Conservation (phyloP, 2,329 filamentous ascomycete genomes). For the Coniella lustricola region DNA sequence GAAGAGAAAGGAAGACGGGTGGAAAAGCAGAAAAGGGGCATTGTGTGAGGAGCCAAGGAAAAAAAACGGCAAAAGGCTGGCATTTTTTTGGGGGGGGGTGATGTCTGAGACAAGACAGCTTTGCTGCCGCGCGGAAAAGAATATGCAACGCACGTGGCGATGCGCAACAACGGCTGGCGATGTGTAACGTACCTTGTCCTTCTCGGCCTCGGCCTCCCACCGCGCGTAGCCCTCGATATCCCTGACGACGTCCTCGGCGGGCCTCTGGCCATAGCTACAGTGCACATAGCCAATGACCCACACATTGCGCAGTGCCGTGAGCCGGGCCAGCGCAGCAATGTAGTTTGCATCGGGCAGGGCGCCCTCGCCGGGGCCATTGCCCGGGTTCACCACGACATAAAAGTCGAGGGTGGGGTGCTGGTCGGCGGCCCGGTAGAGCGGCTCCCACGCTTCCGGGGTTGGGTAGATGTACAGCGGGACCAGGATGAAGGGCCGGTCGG, state of each 20-base stretch:
- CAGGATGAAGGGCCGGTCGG: slow-evolving; percentile 20
- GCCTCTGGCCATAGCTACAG: slow-evolving; percentile 24
- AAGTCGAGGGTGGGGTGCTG: slow-evolving; percentile 22
- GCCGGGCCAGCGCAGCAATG: slow-evolving; percentile 18
- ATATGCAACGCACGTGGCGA: no score
- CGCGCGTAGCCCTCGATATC: slow-evolving; percentile 39
- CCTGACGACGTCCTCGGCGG: slow-evolving; percentile 17
- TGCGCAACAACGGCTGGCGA: no score
- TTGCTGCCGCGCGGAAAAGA: no score
- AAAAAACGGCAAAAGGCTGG: no score
- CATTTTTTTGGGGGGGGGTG: no score
- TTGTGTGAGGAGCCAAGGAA: no score
- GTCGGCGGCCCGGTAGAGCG: slow-evolving; percentile 21
- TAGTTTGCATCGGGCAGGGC: slow-evolving; percentile 25
- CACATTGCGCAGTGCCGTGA: slow-evolving; percentile 22
- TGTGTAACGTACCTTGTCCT: slow-evolving; percentile 12
- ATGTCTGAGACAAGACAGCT: no score
- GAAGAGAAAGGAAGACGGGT: no score
- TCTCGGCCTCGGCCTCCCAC: slow-evolving; percentile 28
- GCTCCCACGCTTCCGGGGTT: slow-evolving; percentile 23
- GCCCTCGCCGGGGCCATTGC: slow-evolving; percentile 24
- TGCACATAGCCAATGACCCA: slow-evolving; percentile 26
- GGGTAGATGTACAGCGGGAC: slow-evolving; percentile 30
- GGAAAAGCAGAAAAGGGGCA: no score
- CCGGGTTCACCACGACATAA: slow-evolving; percentile 26